A percentile compares a stretch with the other conserved stretches of the same genome.
phyloP scores from a whole-genome alignment of 352 stramenopile species.

The Globisporangium polare region DNA sequence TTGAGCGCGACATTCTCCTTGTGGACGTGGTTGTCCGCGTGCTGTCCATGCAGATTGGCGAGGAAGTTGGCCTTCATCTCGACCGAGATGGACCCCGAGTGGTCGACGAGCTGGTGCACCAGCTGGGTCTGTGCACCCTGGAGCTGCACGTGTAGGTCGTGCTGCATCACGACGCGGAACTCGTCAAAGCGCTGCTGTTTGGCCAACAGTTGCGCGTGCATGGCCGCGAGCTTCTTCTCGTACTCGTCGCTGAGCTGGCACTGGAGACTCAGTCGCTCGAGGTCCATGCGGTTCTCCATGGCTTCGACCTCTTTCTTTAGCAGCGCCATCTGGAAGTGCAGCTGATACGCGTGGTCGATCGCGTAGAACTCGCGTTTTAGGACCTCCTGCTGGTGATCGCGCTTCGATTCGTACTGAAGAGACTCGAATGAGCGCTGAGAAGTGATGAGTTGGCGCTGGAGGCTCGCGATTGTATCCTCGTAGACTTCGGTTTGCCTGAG shows the following conservation, averaged over 20 bases:
- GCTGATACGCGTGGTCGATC: conserved; percentile 34
- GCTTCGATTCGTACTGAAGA: not conserved
- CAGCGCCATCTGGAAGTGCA: conserved; percentile 38
- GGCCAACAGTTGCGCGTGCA: conserved; percentile 45
- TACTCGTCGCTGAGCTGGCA: conserved; percentile 49
- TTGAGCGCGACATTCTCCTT: conserved; percentile 66
- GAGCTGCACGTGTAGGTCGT: conserved; percentile 54
- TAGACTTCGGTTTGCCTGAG: not conserved
- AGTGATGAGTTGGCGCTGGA: not conserved
- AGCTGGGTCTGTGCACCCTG: conserved; percentile 49
- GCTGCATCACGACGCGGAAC: conserved; percentile 53
- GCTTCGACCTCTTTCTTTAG: conserved; percentile 26
- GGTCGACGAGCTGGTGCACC: conserved; percentile 56
- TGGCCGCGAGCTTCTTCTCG: conserved; percentile 47
- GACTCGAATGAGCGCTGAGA: not conserved
- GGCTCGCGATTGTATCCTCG: not conserved
- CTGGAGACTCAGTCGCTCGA: conserved; percentile 38
- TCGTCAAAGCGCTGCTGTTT: conserved; percentile 66
- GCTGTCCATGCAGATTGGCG: conserved; percentile 39
- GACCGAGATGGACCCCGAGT: conserved; percentile 44
- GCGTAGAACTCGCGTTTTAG: conserved; percentile 42
- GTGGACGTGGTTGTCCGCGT: conserved; percentile 35
- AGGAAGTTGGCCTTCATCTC: conserved; percentile 50
- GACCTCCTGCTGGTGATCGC: conserved; percentile 21
- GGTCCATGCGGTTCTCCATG: conserved; percentile 23